Conservation (phyloP, 2,329 filamentous ascomycete species). For the Plenodomus biglobosus region DNA sequence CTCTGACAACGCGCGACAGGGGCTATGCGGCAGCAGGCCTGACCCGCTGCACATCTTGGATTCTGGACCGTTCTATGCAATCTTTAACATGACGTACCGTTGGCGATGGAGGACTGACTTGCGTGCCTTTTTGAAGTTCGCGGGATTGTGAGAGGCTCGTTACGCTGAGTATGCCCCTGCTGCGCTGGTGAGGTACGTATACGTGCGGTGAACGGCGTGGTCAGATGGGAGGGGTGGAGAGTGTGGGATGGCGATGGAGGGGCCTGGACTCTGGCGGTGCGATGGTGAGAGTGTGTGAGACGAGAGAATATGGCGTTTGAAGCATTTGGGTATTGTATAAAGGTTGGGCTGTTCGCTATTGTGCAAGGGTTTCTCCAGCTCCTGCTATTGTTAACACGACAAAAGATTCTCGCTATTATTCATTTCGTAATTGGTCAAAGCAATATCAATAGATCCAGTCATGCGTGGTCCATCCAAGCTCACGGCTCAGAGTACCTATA, state of each 20-base stretch:
- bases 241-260: background rate
- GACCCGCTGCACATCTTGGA: background rate
- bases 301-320: background rate
- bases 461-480: background rate
- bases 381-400: background rate
- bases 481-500: background rate
- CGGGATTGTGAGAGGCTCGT: background rate
- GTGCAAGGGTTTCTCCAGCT: background rate
- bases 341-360: background rate
- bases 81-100: background rate
- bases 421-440: background rate
- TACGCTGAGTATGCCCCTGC: background rate
- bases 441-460: background rate
- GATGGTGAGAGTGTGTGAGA: background rate
- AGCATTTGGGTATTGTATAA: background rate
- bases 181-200: background rate
- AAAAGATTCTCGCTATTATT: too few species aligned
- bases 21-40: background rate
- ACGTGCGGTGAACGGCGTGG: background rate
- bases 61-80: background rate
- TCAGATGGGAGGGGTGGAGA: background rate
- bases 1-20: background rate
- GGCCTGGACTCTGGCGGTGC: background rate
- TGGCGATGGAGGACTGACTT: background rate
- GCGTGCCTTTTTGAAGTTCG: background rate